Evolutionary conservation across 208 protist species (phyloP), one percentile per base, ranked within the genome.

Genomic region (Kentomonas sorsogonicus): DNA sequence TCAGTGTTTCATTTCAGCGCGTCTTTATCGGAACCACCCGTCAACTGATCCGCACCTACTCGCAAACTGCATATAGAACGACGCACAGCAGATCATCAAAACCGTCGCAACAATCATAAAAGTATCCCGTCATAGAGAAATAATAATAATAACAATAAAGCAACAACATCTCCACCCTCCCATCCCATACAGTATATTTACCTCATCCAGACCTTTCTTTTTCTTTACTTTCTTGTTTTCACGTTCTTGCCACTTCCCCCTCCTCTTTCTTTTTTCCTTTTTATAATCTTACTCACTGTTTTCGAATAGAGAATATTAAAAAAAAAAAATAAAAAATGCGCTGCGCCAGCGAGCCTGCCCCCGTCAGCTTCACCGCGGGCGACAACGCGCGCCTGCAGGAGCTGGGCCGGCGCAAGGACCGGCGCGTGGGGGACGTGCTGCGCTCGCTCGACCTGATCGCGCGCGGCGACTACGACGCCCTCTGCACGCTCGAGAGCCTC

Each of bases 291-390:
- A 26, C 10, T 20, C 26, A 51, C 15, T 33, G 3, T 20, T 11
- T 6, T 33, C 46, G 22, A 4, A n/a, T 15, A 36, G 16, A 20
- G 16, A 52, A 52, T 20, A 20, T 5, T 3, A 44, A 53, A 5
- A 20, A 46, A 54, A 64, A 53, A 53, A 53, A 16, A 53, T 33
- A 33, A 30, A 53, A 36, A 53, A 53, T 30, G 4, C 5, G 33
- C 33, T 38, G 5, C 33, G 7, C 7, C 3, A 34, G 46, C 25
- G 45, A 62, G 29, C 46, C 44, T 36, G 6, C 39, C 11, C 3
- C 5, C 47, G 48, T 40, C 0, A 34, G 46, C 13, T 34, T 55
- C 20, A 43, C 6, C 34, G 6, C 27, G 13, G 22, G 27, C 13
- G 60, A 65, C 1, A 51, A 52, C n/a, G 39, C 38, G 15, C 23